A percentile compares a stretch with the other conserved stretches of the same genome.
These are phyloP conservation scores for Teratosphaeria gauchensis DNA, from an alignment of 2,329 filamentous ascomycete species.

Conservation along the genomic window DNA sequence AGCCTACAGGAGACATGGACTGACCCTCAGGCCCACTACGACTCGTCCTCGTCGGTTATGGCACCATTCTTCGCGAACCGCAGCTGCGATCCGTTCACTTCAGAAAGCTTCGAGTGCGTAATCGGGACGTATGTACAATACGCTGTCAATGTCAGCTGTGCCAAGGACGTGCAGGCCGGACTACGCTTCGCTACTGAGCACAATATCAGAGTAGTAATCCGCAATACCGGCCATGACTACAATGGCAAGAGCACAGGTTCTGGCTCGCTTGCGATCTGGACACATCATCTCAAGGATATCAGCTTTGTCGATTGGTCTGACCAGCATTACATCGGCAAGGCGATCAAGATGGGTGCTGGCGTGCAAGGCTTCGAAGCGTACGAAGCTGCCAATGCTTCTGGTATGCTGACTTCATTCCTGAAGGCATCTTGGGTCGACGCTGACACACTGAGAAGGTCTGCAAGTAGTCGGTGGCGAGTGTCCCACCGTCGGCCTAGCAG, in stretches of 20 bases:
- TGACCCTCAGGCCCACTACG: constrained; percentile 35
- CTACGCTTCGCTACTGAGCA: constrained; percentile 35
- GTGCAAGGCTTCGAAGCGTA: constrained; percentile 44
- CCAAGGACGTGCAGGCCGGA: constrained; percentile 13
- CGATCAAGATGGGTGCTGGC: constrained; percentile 47
- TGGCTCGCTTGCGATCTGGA: constrained; percentile 49
- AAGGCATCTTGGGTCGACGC: constrained; percentile 23
- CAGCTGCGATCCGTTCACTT: constrained; percentile 35
- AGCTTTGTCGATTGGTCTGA: constrained; percentile 34
- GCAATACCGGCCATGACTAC: constrained; percentile 35
- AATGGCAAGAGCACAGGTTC: constrained; percentile 54
- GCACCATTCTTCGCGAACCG: constrained; percentile 29
- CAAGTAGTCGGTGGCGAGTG: constrained; percentile 47
- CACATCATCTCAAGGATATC: constrained; percentile 44
- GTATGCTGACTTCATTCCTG: too few species aligned
- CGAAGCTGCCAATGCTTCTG: constrained; percentile 24
- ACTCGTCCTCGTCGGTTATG: constrained; percentile 31
- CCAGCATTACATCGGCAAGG: constrained; percentile 39
- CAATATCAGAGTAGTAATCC: constrained; percentile 42
- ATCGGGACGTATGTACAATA: constrained; percentile 35
- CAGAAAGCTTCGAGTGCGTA: constrained; percentile 26
- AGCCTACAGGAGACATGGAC: constrained; percentile 36
- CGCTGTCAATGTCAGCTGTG: constrained; percentile 19
- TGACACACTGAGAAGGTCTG: constrained; percentile 20
- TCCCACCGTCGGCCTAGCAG: constrained; percentile 48